A percentile compares a stretch with the other conserved stretches of the same genome.
phyloP scores from a whole-genome alignment of 106 monocot species.

The Phalaenopsis equestris region DNA sequence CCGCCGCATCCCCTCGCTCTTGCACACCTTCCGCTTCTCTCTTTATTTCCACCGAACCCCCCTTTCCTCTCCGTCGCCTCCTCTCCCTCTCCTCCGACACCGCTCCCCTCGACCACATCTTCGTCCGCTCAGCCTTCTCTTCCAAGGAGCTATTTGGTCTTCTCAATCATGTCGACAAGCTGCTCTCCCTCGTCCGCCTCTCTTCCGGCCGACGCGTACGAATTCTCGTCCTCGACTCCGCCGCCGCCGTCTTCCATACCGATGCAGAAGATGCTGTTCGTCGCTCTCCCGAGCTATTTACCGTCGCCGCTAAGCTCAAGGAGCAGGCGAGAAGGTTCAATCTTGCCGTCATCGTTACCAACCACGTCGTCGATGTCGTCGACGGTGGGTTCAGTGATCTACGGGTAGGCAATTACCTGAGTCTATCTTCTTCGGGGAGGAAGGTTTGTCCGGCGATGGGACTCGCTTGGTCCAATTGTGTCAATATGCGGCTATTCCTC shows the following conservation, averaged over 20 bases:
- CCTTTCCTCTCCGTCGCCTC: conserved; percentile 70
- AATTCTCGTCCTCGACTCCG: conserved; percentile 77
- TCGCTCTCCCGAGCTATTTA: conserved; percentile 55
- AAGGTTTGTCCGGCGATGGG: conserved; percentile 68
- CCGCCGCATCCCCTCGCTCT: conserved; percentile 35
- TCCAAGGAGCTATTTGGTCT: conserved; percentile 52
- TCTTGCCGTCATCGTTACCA: conserved; percentile 66
- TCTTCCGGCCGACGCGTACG: conserved; percentile 33
- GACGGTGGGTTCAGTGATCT: conserved; percentile 5
- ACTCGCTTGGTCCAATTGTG: conserved; percentile 79
- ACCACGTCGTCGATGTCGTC: conserved; percentile 81
- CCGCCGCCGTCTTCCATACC: conserved; percentile 74
- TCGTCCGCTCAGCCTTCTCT: conserved; percentile 60
- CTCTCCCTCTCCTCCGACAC: conserved; percentile 13
- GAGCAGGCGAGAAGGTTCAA: conserved; percentile 38
- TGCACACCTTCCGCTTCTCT: conserved; percentile 51
- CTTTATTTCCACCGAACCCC: conserved; percentile 78
- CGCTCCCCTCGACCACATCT: conserved; percentile 58
- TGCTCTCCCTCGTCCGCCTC: conserved; percentile 26
- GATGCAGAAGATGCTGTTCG: conserved; percentile 59
- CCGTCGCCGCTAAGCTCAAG: conserved; percentile 53
- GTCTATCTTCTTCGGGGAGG: conserved; percentile 52
- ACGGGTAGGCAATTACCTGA: conserved; percentile 24
- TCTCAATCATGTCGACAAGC: conserved; percentile 34
- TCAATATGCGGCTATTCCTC: conserved; percentile 77